phyloP scores from a whole-genome alignment of 2,329 filamentous ascomycete species.

The Bimuria novae-zelandiae region DNA sequence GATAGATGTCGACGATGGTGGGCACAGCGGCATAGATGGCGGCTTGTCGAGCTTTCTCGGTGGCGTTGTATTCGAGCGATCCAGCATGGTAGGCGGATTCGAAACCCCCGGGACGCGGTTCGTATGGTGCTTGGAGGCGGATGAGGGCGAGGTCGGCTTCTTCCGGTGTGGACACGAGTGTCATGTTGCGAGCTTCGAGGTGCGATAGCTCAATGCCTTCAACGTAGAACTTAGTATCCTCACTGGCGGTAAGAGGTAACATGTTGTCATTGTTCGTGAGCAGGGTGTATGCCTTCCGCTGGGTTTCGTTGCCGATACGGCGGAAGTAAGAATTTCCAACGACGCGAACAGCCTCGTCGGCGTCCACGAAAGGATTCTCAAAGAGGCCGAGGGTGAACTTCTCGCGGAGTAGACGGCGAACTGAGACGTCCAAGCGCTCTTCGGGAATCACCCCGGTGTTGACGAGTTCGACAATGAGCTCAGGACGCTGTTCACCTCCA shows the following conservation, averaged over 20 bases:
- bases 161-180: slow-evolving; percentile 40
- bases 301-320: slow-evolving; percentile 44
- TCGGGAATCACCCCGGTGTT: slow-evolving; percentile 49
- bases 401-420: slow-evolving; percentile 54
- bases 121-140: slow-evolving; percentile 47
- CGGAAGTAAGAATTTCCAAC: slow-evolving; percentile 54
- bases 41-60: slow-evolving; percentile 46
- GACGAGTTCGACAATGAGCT: slow-evolving; percentile 56
- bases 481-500: slow-evolving; percentile 55
- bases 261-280: slow-evolving; percentile 42
- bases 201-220: slow-evolving; percentile 42
- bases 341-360: slow-evolving; percentile 46
- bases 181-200: slow-evolving; percentile 37
- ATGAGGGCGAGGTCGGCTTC: slow-evolving; percentile 51
- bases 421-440: slow-evolving; percentile 52
- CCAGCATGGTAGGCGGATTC: slow-evolving; percentile 48
- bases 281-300: slow-evolving; percentile 44
- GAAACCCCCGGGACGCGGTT: slow-evolving; percentile 50
- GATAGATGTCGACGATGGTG: slow-evolving; percentile 51
- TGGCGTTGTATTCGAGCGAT: slow-evolving; percentile 48
- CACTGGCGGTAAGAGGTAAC: slow-evolving; percentile 31
- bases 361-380: slow-evolving; percentile 57
- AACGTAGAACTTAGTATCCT: slow-evolving; percentile 39
- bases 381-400: slow-evolving; percentile 60
- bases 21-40: slow-evolving; percentile 47